A percentile compares a stretch with the other conserved stretches of the same genome.
Conservation (phyloP, 352 stramenopile species). For the Paralagenidium karlingii region DNA sequence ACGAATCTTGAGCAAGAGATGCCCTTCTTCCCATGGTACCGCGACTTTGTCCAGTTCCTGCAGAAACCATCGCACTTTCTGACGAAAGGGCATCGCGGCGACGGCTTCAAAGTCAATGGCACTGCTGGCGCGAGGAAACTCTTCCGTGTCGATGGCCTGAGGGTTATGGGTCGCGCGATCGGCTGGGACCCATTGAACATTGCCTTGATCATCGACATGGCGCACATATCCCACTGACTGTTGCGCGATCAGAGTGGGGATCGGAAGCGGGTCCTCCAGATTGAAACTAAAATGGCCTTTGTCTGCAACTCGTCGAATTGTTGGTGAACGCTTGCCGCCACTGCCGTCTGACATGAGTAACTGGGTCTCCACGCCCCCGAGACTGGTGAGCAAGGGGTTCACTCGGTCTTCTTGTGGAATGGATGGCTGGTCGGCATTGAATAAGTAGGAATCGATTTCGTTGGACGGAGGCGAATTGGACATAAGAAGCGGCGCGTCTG, state of each 20-base stretch:
- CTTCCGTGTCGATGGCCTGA: slow-evolving; percentile 48
- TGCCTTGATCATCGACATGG: slow-evolving; percentile 49
- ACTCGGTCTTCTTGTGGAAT: slow-evolving; percentile 1
- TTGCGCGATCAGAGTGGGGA: slow-evolving; percentile 32
- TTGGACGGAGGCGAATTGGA: slow-evolving; percentile 1
- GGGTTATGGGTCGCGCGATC: slow-evolving; percentile 50
- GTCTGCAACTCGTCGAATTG: no score
- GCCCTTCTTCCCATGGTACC: slow-evolving; percentile 63
- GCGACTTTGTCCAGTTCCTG: slow-evolving; percentile 65
- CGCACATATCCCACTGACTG: slow-evolving; percentile 64
- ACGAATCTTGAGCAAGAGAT: slow-evolving; percentile 67
- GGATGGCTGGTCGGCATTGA: slow-evolving; percentile 5
- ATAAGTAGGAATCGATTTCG: slow-evolving; percentile 25
- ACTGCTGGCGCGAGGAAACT: slow-evolving; percentile 57
- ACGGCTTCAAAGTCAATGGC: slow-evolving; percentile 70
- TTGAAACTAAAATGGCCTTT: slow-evolving; percentile 7
- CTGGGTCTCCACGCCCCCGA: slow-evolving; percentile 48
- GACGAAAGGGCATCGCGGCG: slow-evolving; percentile 47
- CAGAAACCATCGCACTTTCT: slow-evolving; percentile 71
- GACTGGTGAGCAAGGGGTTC: not conserved
- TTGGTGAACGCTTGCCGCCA: slow-evolving; percentile 29
- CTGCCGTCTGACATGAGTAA: slow-evolving; percentile 33
- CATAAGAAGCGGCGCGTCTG: slow-evolving; percentile 14
- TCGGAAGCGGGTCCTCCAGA: not conserved
- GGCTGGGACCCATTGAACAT: slow-evolving; percentile 58